These are phyloP conservation scores for Cryptococcus sp. DNA, from an alignment of 1,284 basidiomycete species.

Conservation along the genomic window DNA sequence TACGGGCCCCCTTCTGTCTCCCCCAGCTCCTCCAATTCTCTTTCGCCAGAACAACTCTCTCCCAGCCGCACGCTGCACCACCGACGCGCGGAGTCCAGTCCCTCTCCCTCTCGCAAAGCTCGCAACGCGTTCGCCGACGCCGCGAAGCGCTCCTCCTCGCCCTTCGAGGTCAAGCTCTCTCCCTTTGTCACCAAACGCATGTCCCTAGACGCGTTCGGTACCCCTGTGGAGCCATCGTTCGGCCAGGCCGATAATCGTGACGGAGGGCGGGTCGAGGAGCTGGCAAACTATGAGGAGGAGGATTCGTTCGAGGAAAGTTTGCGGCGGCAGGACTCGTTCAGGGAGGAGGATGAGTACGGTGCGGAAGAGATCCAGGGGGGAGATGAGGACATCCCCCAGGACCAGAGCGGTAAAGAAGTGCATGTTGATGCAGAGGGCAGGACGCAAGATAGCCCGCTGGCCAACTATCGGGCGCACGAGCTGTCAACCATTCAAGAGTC, in stretches of 20 bases:
- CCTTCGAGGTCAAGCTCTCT: conserved; percentile 37
- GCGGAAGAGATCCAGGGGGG: neutral
- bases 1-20: conserved; percentile 11
- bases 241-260: conserved; percentile 4
- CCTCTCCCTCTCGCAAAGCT: conserved; percentile 11
- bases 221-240: conserved; percentile 9
- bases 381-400: neutral
- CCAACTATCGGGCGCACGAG: conserved; percentile 10
- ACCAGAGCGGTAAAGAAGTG: neutral
- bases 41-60: conserved; percentile 3
- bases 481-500: conserved; percentile 24
- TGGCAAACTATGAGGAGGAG: conserved; percentile 6
- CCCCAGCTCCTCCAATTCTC: neutral
- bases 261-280: conserved; percentile 7
- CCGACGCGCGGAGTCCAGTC: conserved; percentile 14
- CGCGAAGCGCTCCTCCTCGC: conserved; percentile 32
- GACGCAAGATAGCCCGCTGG: conserved; percentile 2
- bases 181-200: conserved; percentile 36
- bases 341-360: neutral
- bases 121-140: conserved; percentile 6
- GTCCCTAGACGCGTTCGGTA: conserved; percentile 37
- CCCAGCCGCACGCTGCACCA: conserved; percentile 7
- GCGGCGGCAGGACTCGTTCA: neutral
- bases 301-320: neutral
- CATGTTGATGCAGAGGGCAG: neutral